These are phyloP conservation scores for Sphaerulina musiva DNA, from an alignment of 2,329 filamentous ascomycete genomes.

Conservation along the genomic window DNA sequence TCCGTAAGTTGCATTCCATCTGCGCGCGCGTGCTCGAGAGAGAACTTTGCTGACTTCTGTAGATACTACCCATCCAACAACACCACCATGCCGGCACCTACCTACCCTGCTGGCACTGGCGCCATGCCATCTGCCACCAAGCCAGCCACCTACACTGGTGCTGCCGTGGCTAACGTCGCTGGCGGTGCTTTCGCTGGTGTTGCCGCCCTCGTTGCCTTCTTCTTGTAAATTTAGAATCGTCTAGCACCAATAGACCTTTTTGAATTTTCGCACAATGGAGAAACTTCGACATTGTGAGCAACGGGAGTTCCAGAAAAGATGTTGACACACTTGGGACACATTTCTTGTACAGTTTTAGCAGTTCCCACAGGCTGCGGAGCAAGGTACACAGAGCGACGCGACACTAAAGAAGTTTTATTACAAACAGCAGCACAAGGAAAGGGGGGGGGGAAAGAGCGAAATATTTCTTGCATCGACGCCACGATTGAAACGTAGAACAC, in stretches of 20 bases:
- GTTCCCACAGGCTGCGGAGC: constrained; percentile 2
- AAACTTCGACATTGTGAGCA: background rate
- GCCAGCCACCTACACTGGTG: constrained; percentile 20
- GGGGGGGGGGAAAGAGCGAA: background rate
- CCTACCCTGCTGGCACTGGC: constrained; percentile 12
- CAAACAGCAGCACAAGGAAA: background rate
- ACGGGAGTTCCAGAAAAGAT: too few species aligned
- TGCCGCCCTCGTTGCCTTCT: constrained; percentile 20
- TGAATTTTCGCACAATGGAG: background rate
- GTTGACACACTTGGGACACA: background rate
- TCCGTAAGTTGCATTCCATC: background rate
- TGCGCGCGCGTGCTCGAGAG: too few species aligned
- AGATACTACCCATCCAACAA: background rate
- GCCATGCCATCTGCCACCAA: constrained; percentile 6
- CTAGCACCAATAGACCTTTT: background rate
- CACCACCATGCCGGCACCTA: background rate
- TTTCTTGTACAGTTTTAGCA: constrained; percentile 1
- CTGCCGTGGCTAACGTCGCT: constrained; percentile 16
- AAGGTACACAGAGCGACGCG: background rate
- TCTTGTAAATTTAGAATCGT: constrained; percentile 17
- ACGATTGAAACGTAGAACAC: constrained; percentile 8
- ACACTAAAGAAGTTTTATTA: background rate
- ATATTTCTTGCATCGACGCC: background rate
- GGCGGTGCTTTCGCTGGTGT: constrained; percentile 17
- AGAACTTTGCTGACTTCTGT: too few species aligned